These are phyloP conservation scores for Hyaloperonospora brassicae DNA, from an alignment of 352 stramenopile genomes.

Conservation along the genomic window DNA sequence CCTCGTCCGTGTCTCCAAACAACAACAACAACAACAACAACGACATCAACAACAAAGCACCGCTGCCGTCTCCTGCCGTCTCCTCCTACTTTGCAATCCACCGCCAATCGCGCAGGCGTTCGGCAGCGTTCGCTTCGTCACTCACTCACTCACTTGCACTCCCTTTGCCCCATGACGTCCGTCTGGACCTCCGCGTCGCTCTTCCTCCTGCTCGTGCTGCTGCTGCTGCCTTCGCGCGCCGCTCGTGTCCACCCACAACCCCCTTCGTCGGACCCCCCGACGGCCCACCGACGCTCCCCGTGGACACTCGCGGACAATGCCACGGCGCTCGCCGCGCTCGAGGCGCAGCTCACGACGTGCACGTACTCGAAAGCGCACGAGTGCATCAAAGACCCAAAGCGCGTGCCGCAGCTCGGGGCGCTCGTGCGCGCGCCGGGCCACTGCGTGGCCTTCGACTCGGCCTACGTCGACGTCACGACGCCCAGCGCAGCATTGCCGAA, in stretches of 20 bases:
- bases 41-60: too few relatives aligned
- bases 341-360: constrained; percentile 43
- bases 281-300: constrained; percentile 22
- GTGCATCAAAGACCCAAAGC: constrained; percentile 39
- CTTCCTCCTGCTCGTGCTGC: constrained; percentile 3
- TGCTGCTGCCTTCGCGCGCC: constrained; percentile 17
- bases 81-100: too few relatives aligned
- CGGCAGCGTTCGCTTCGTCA: neutral
- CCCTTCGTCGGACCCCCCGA: constrained; percentile 7
- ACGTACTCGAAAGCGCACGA: constrained; percentile 53
- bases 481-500: constrained; percentile 34
- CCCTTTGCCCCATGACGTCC: constrained; percentile 6
- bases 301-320: constrained; percentile 37
- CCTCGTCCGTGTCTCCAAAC: too few relatives aligned
- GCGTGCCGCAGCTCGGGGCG: constrained; percentile 28
- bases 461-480: constrained; percentile 36
- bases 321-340: constrained; percentile 22
- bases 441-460: constrained; percentile 44
- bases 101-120: too few relatives aligned
- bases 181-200: constrained; percentile 8
- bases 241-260: constrained; percentile 7
- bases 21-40: too few relatives aligned
- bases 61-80: too few relatives aligned
- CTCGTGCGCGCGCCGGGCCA: constrained; percentile 35
- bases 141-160: neutral